Base-by-base conservation (phyloP, 1,284 basidiomycete species). In the Boletus sp. region DNA sequence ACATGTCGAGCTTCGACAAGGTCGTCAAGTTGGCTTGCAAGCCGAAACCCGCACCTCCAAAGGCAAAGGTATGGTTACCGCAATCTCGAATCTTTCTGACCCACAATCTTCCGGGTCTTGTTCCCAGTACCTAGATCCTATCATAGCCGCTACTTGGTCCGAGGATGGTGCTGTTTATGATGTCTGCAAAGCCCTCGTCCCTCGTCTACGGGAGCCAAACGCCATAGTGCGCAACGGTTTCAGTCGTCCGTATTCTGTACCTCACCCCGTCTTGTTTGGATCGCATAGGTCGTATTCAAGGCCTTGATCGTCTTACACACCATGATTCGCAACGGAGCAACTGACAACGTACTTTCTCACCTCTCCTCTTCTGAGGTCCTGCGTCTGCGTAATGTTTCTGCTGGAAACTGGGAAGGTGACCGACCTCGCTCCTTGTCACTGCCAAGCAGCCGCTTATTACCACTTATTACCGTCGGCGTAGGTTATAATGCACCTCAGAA, bases 301-400 rank as follows among this genome's bases (percentile, higher is more conserved):
- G 91, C 94, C 0, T 76, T 99, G 57, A 85, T 99, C 60, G 91
- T 96, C 6, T 73, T 98, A 17, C 95, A 99, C 67, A 93, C 87
- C 26, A 90, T 99, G 85, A 90, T 99, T 62, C 83, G 94, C 25
- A 91, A 92, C 52, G 94, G 94, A 14, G 80, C 90, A 12, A 94
- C 94, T 13, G 93, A 97, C 71, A 89, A 92, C 58, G 82, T 98
- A 7, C 80, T 98, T 27, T 75, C 80, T 10, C 87, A 91, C 64
- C 78, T 97, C 16, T 85, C 90, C 5, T 79, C 83, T 27, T 78
- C 81, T 4, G 91, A 95, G 58, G 75, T 89, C 13, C 72, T 98
- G 36, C 81, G 83, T 47, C 72, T 97, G 43, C 78, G 81, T 49
- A 90, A 91, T 60, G 85, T 96, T 7, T 80, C 81, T 23, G 68